phyloP scores from a whole-genome alignment of 805 yeast genomes.

The Limtongozyma cylindracea region DNA sequence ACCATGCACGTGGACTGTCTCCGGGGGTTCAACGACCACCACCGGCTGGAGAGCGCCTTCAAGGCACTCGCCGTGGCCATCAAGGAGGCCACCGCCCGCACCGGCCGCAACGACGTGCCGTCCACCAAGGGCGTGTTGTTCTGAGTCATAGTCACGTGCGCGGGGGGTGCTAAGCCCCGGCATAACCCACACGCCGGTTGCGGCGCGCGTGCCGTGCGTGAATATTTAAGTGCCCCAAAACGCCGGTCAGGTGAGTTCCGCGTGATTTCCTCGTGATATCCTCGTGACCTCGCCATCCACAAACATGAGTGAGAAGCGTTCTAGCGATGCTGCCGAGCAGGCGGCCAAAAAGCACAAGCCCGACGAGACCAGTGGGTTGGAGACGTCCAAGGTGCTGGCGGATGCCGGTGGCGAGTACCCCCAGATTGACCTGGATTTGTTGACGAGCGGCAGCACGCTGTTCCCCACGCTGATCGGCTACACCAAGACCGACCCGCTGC shows the following conservation, averaged over 20 bases:
- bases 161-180: background rate
- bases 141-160: slow-evolving; percentile 6
- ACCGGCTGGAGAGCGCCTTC: slow-evolving; percentile 87
- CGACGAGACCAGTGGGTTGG: too few relatives aligned
- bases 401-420: too few relatives aligned
- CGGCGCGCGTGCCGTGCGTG: background rate
- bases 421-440: too few relatives aligned
- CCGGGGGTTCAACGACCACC: slow-evolving; percentile 90
- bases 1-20: slow-evolving; percentile 89
- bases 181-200: background rate
- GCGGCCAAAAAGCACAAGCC: too few relatives aligned
- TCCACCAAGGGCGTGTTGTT: slow-evolving; percentile 88
- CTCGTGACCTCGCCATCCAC: background rate
- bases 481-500: background rate
- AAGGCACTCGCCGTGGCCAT: slow-evolving; percentile 89
- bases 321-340: too few relatives aligned
- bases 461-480: background rate
- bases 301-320: background rate
- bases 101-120: slow-evolving; percentile 82
- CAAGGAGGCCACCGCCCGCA: slow-evolving; percentile 57
- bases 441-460: background rate
- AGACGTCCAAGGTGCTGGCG: too few relatives aligned
- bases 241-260: background rate
- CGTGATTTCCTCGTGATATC: background rate
- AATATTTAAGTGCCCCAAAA: background rate